Evolutionary conservation across 257 asterid genomes (phyloP).

Genomic region (Gentiana straminea): DNA sequence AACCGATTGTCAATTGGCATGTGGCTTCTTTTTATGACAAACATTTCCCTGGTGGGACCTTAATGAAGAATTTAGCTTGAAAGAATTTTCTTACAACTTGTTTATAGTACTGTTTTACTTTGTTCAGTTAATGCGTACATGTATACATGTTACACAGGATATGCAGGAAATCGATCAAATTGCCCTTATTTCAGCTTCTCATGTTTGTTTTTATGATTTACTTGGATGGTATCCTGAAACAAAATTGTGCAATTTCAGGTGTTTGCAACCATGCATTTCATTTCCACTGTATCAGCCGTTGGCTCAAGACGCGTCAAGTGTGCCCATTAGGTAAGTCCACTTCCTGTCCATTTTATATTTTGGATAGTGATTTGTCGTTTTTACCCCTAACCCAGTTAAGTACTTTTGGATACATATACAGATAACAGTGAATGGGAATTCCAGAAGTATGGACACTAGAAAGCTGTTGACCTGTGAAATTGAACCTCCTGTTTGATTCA

Average conservation of each 20-base stretch:
- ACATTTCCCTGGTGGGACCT: no score
- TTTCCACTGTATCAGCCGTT: conserved; percentile 97
- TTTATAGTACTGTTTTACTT: no score
- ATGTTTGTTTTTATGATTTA: no score
- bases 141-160: not conserved
- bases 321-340: conserved; percentile 73
- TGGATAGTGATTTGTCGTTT: not conserved
- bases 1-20: no score
- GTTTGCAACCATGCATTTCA: conserved; percentile 99
- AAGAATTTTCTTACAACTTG: no score
- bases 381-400: not conserved
- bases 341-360: not conserved
- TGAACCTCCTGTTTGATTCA: not conserved
- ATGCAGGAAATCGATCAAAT: not conserved
- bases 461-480: conserved; percentile 1
- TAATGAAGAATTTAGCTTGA: no score
- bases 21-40: no score
- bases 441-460: conserved; percentile 92
- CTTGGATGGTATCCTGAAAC: no score
- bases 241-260: conserved; percentile 24
- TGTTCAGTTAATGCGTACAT: no score
- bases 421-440: conserved; percentile 99
- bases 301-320: conserved; percentile 99
- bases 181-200: no score
- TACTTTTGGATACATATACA: conserved; percentile 17